A percentile compares a stretch with the other conserved stretches of the same genome.
Conservation (phyloP, 768 basidiomycete genomes). For the Galerina marginata region DNA sequence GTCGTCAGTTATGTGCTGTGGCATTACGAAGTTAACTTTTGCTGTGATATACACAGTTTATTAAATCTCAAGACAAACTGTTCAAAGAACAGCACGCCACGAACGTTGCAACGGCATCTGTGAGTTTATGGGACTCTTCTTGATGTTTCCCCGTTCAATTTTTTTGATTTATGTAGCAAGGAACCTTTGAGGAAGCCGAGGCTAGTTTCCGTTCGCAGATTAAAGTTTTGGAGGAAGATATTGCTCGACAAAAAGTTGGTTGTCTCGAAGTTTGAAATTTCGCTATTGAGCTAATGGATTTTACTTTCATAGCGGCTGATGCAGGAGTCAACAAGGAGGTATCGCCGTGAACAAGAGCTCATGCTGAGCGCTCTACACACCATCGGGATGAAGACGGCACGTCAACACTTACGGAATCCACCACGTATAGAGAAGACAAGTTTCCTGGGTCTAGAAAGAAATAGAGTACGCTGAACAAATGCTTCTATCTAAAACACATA, state of each 20-base stretch:
- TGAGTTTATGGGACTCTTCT: constrained; percentile 31
- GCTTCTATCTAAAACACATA: neutral
- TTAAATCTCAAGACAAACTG: constrained; percentile 89
- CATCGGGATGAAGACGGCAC: constrained; percentile 65
- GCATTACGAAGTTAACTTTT: neutral
- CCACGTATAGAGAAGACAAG: constrained; percentile 59
- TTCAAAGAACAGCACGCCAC: constrained; percentile 83
- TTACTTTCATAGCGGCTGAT: constrained; percentile 45
- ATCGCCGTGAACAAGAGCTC: constrained; percentile 78
- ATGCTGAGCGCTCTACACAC: constrained; percentile 80
- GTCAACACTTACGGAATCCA: constrained; percentile 61
- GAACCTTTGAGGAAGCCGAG: constrained; percentile 76
- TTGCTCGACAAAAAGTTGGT: constrained; percentile 59
- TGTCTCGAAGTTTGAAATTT: neutral
- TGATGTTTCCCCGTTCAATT: neutral
- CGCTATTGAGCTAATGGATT: neutral
- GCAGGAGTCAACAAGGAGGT: constrained; percentile 61
- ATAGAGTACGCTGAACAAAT: constrained; percentile 38
- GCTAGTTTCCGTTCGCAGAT: constrained; percentile 68
- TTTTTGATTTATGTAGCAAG: constrained; percentile 32
- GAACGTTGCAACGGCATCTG: constrained; percentile 50
- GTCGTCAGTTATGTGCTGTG: constrained; percentile 10
- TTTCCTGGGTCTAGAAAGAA: constrained; percentile 75
- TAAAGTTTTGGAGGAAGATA: constrained; percentile 67
- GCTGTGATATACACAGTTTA: constrained; percentile 61